Conservation (phyloP, 805 yeast species). For the Candida endomychidarum region DNA sequence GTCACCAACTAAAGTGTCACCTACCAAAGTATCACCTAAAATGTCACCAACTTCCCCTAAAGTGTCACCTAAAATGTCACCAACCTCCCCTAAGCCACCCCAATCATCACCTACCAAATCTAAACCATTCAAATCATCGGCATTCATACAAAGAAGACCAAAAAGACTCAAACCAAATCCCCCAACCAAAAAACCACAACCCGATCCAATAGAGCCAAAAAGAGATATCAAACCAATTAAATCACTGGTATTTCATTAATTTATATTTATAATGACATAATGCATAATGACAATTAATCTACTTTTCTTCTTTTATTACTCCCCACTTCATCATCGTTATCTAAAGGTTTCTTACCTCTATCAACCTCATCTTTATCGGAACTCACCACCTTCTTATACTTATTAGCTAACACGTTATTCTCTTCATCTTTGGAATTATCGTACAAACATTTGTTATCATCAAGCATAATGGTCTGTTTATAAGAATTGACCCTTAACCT, state of each 20-base stretch:
- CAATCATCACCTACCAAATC: neutral
- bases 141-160: conserved; percentile 5
- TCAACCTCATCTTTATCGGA: neutral
- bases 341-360: no score
- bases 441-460: conserved; percentile 22
- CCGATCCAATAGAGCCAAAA: neutral
- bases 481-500: conserved; percentile 69
- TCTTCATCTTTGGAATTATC: conserved; percentile 26
- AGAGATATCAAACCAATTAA: conserved; percentile 7
- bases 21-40: neutral
- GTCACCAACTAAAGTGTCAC: neutral
- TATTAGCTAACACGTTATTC: conserved; percentile 20
- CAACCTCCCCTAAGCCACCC: neutral
- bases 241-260: conserved; percentile 11
- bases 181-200: neutral
- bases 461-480: conserved; percentile 70
- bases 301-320: conserved; percentile 4
- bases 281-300: conserved; percentile 1
- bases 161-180: conserved; percentile 1
- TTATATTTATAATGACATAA: neutral
- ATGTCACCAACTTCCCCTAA: neutral
- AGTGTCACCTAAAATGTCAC: neutral
- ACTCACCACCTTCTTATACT: conserved; percentile 11
- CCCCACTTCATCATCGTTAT: neutral
- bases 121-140: conserved; percentile 4